These are phyloP conservation scores for Cetradonia linearis DNA, from an alignment of 495 filamentous ascomycete genomes.

Conservation along the genomic window DNA sequence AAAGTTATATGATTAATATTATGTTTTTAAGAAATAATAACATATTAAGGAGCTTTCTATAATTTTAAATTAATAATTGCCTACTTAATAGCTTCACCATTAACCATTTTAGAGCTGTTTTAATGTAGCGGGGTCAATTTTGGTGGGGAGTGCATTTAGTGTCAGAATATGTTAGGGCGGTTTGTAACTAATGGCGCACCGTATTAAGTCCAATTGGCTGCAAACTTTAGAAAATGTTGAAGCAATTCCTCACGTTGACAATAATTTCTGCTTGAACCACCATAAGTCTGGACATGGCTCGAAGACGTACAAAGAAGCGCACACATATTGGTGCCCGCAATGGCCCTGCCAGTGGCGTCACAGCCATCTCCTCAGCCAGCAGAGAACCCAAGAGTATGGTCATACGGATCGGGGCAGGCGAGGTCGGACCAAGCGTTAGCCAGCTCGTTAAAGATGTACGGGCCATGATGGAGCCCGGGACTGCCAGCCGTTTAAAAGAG, in stretches of 20 bases:
- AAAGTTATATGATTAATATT: no score
- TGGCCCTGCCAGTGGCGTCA: constrained; percentile 35
- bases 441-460: constrained; percentile 89
- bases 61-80: background rate
- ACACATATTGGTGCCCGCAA: constrained; percentile 68
- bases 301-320: constrained; percentile 74
- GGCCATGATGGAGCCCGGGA: constrained; percentile 89
- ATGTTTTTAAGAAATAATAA: no score
- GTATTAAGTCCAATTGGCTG: background rate
- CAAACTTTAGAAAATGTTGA: background rate
- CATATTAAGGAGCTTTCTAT: no score
- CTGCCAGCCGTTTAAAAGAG: constrained; percentile 77
- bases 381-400: constrained; percentile 92
- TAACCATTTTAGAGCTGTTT: no score
- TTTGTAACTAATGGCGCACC: no score
- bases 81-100: no score
- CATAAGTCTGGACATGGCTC: constrained; percentile 51
- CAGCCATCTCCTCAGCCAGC: constrained; percentile 41
- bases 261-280: background rate
- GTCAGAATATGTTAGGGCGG: no score
- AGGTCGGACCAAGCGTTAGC: constrained; percentile 83
- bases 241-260: background rate
- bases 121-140: no score
- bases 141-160: no score
- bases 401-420: constrained; percentile 87